Evolutionary conservation across 2,329 filamentous ascomycete species (phyloP), one percentile per base, ranked within the genome.

Genomic region (Diaporthe sp.): DNA sequence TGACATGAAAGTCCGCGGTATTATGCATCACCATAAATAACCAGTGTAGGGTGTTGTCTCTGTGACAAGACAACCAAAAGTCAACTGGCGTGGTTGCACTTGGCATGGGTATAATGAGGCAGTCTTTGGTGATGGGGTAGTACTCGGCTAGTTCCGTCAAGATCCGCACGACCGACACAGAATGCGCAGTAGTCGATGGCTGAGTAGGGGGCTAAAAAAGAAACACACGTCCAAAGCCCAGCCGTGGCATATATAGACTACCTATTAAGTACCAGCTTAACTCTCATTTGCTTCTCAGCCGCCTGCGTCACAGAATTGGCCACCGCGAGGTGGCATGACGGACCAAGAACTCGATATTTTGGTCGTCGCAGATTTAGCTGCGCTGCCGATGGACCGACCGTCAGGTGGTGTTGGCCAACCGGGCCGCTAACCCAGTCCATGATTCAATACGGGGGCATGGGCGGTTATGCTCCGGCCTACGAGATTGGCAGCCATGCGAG

Each of bases 321-420:
- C 47, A 22, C 47, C 28, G 22, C 8, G 6, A 25, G 34, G 13
- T 68, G 47, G 22, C 47, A 68, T 55, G 47, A 68, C 9, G 22
- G 2, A 42, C 34, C 65, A 42, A 55, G 49, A 37, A 9, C 34
- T 28, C 17, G 22, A 39, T 53, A 39, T 39, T 39, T 44, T 28
- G 31, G 25, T 12, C 5, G 65, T 55, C 65, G 49, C 65, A 55
- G 65, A 70, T 70, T 68, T 25, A 68, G 47, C 47, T 28, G 65
- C 22, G 20, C 44, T 37, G 20, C 31, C 44, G 31, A 51, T 17
- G 51, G 31, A 51, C 47, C 5, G 15, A 28, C 65, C 1, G 47
- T n/a, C 44, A 51, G 28, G 17, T 39, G 31, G 7, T 25, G 42
- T 7, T 13, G 17, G 34, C 22, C 34, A 12, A 7, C 65, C 49